Evolutionary conservation across 2,329 filamentous ascomycete species (phyloP).

Genomic region (Didymella glomerata): DNA sequence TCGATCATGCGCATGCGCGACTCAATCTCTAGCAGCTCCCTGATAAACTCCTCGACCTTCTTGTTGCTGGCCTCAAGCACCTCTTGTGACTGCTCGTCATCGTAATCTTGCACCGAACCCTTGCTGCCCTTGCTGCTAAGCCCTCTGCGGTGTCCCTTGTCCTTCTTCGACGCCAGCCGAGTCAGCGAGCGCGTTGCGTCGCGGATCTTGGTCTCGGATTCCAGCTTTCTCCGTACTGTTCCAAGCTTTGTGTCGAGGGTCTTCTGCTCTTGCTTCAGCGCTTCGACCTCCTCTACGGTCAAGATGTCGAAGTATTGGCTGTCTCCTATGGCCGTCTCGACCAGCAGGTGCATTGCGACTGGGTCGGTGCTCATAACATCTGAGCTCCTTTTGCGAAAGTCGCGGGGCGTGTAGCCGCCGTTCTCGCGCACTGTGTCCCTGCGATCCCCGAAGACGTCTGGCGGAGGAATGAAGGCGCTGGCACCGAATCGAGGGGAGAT

Average conservation of each 20-base stretch:
- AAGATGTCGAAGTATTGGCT: constrained; percentile 85
- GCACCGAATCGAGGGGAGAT: constrained; percentile 48
- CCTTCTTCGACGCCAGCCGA: constrained; percentile 74
- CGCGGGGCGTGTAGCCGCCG: constrained; percentile 41
- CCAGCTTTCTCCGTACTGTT: constrained; percentile 80
- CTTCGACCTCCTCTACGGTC: constrained; percentile 89
- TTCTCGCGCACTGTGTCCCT: constrained; percentile 39
- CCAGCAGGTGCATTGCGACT: constrained; percentile 87
- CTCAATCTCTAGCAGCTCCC: constrained; percentile 81
- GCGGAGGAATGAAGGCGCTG: constrained; percentile 50
- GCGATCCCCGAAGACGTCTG: constrained; percentile 49
- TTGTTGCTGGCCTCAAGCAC: constrained; percentile 78
- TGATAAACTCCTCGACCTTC: constrained; percentile 85
- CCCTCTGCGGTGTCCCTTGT: constrained; percentile 58
- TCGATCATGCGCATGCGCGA: constrained; percentile 78
- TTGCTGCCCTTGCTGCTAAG: constrained; percentile 58
- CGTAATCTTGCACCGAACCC: constrained; percentile 23
- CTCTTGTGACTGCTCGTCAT: constrained; percentile 67
- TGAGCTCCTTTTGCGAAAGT: constrained; percentile 41
- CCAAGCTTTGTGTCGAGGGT: constrained; percentile 79
- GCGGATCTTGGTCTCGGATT: constrained; percentile 90
- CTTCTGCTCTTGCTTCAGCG: constrained; percentile 85
- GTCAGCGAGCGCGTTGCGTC: constrained; percentile 90
- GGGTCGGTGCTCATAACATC: constrained; percentile 59
- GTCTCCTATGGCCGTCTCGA: constrained; percentile 91